Base-by-base conservation (phyloP, 164 flowering plant genomes). In the Cinnamomum chago region DNA sequence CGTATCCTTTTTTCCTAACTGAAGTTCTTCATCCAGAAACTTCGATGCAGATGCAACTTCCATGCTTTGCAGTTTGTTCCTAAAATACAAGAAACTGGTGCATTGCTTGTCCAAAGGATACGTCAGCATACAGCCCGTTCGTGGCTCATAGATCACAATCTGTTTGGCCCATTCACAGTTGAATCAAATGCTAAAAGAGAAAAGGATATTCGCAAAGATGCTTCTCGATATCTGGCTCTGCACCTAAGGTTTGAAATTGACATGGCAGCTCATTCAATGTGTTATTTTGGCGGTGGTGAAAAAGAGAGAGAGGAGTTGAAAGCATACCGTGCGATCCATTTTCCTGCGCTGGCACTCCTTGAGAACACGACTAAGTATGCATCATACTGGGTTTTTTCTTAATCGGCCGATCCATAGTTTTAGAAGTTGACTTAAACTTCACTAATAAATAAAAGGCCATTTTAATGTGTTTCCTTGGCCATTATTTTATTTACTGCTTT, bases 11-110 rank as follows among this genome's bases (percentile, higher is more conserved):
- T 20, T 73, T 72, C 84, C 93, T 93, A 81, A 90, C 87, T 78
- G 70, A 77, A 76, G 81, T 72, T 82, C 74, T 87, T 86, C 89
- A 87, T 91, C 84, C 87, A 96, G 99, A 92, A 94, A 83, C 95
- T 96, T 74, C 97, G 99, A 68, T 96, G 99, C 92, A 91, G 98
- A 88, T 96, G 99, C 83, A 96, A 96, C 81, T 96, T 96, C 78
- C 94, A 96, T 80, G 99, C 99, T 2, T 86, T 96, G 79, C 84
- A 77, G 79, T 96, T 93, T 87, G 85, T 86, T 75, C 94, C 95
- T 58, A 94, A 92, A 80, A 91, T 96, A 76, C 97, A 96, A 94
- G 86, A 90, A 89, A 82, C 93, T 62, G 98, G 94, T 78, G 92
- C 94, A 52, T 73, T 94, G 81, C 88, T 96, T 71, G 82, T 94